A percentile compares a stretch with the other conserved stretches of the same genome.
Conservation (phyloP, 768 basidiomycete genomes). For the Leucocoprinus leucothites region DNA sequence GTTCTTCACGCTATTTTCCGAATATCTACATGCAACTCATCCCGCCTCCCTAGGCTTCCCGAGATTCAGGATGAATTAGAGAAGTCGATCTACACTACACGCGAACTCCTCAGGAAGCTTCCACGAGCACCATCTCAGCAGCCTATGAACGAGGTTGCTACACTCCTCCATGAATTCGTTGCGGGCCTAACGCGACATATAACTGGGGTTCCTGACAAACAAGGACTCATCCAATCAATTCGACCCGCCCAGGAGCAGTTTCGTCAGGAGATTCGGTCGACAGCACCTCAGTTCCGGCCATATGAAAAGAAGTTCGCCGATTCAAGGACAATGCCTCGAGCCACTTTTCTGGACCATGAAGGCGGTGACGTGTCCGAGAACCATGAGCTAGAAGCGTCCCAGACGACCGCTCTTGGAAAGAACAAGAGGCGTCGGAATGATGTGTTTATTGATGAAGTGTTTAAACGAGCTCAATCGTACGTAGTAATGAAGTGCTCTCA, state of each 20-base stretch:
- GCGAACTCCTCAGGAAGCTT: constrained; percentile 24
- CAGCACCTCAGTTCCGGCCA: constrained; percentile 11
- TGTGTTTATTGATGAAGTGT: constrained; percentile 25
- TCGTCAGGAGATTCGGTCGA: constrained; percentile 36
- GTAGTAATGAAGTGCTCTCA: not conserved
- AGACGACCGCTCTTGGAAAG: not conserved
- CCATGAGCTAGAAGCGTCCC: not conserved
- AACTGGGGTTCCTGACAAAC: constrained; percentile 49
- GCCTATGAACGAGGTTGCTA: constrained; percentile 53
- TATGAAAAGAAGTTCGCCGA: constrained; percentile 11
- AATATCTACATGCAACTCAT: constrained; percentile 39
- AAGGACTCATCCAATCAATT: constrained; percentile 56
- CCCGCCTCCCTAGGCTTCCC: constrained; percentile 46
- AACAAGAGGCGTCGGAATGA: not conserved
- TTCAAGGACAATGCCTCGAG: not conserved
- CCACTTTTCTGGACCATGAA: constrained; percentile 7
- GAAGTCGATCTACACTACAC: constrained; percentile 37
- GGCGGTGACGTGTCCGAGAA: constrained; percentile 15
- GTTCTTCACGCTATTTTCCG: constrained; percentile 10
- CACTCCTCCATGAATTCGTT: constrained; percentile 43
- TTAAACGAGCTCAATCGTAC: constrained; percentile 16
- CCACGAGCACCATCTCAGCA: constrained; percentile 55
- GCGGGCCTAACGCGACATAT: constrained; percentile 42
- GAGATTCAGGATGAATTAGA: constrained; percentile 59
- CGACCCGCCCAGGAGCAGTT: constrained; percentile 49